Conservation (phyloP, 768 basidiomycete species). For the Terana coerulea region DNA sequence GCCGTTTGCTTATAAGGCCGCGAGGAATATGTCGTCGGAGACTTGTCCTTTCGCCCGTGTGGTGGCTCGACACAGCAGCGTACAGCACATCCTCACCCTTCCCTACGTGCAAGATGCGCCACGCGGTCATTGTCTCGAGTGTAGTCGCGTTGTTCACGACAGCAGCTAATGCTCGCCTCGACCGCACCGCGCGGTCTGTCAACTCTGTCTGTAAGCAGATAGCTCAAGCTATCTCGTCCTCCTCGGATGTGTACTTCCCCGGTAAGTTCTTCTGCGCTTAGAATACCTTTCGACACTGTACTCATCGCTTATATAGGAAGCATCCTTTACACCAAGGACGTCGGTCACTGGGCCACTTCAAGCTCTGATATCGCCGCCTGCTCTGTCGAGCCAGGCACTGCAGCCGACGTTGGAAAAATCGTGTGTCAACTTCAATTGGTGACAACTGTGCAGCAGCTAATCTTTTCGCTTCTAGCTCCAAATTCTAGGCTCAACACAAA, state of each 20-base stretch:
- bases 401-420: conserved; percentile 45
- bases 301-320: conserved; percentile 1
- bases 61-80: too few species aligned
- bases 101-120: neutral
- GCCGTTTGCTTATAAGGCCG: too few species aligned
- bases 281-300: neutral
- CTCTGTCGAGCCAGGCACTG: conserved; percentile 55
- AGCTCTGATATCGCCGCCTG: conserved; percentile 45
- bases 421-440: conserved; percentile 31
- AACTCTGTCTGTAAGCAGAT: conserved; percentile 26
- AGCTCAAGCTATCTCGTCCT: conserved; percentile 33
- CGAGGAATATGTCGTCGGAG: too few species aligned
- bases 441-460: neutral
- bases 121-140: neutral
- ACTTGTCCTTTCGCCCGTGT: too few species aligned
- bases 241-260: conserved; percentile 43
- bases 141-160: neutral
- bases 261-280: conserved; percentile 23
- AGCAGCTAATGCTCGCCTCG: neutral
- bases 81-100: too few species aligned
- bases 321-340: conserved; percentile 36
- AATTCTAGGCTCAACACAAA: conserved; percentile 40
- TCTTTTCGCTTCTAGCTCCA: conserved; percentile 33
- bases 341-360: conserved; percentile 49
- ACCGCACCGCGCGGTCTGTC: neutral